These are phyloP conservation scores for Suillus decipiens DNA, from an alignment of 768 basidiomycete genomes.

Conservation along the genomic window DNA sequence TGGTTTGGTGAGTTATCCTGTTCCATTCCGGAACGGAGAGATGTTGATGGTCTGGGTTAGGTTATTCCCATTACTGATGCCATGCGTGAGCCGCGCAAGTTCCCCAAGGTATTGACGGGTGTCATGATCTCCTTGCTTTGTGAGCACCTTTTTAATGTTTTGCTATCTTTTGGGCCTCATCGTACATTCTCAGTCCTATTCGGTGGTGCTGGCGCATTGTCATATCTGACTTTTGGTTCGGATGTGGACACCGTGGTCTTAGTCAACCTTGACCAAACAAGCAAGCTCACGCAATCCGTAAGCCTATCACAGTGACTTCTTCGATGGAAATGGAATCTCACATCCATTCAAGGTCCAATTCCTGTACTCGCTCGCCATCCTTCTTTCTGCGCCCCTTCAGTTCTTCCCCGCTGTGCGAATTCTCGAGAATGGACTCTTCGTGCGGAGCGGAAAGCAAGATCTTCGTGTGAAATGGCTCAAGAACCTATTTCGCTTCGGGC, in stretches of 20 bases:
- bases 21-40: neutral
- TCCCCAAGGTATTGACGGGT: conserved; percentile 82
- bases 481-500: conserved; percentile 79
- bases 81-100: conserved; percentile 94
- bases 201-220: conserved; percentile 83
- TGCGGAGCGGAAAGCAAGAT: conserved; percentile 81
- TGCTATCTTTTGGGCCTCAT: conserved; percentile 10
- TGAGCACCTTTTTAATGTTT: conserved; percentile 33
- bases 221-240: conserved; percentile 86
- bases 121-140: conserved; percentile 88
- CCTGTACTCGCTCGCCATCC: conserved; percentile 89
- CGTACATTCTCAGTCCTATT: conserved; percentile 60
- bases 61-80: conserved; percentile 96
- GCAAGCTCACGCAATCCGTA: conserved; percentile 87
- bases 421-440: conserved; percentile 93
- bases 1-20: conserved; percentile 64
- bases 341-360: conserved; percentile 62
- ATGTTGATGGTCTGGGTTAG: conserved; percentile 33
- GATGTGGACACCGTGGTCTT: conserved; percentile 92
- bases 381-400: conserved; percentile 90
- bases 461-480: conserved; percentile 92
- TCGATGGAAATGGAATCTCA: conserved; percentile 11
- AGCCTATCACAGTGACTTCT: conserved; percentile 29
- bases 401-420: conserved; percentile 98
- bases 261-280: conserved; percentile 84